Conservation (phyloP, 2,329 filamentous ascomycete genomes). For the Didymella keratinophila region DNA sequence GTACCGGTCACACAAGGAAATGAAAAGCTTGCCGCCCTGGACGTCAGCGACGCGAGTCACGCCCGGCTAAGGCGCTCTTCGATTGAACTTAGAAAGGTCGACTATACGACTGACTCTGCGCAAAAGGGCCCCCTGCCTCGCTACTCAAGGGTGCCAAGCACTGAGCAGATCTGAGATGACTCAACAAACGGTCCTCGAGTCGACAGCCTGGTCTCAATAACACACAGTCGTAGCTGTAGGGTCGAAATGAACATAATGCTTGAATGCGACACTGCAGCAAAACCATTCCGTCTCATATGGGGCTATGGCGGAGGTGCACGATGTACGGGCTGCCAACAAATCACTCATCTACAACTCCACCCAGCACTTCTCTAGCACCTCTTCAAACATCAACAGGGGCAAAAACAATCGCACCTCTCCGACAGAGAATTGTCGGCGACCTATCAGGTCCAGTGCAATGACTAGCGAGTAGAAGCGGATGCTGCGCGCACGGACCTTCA, state of each 20-base stretch:
- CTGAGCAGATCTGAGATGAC: neutral
- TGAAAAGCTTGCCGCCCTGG: slow-evolving; percentile 18
- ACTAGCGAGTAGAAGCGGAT: no score
- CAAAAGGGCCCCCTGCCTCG: neutral
- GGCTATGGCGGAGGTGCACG: no score
- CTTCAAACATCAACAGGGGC: neutral
- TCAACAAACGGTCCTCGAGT: no score
- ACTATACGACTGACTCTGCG: neutral
- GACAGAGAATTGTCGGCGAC: no score
- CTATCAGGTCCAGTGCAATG: no score
- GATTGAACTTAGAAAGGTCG: slow-evolving; percentile 1
- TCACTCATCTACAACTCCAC: no score
- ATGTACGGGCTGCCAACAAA: no score
- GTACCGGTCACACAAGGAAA: slow-evolving; percentile 25
- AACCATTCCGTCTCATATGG: neutral
- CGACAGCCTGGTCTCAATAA: no score
- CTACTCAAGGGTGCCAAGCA: slow-evolving; percentile 5
- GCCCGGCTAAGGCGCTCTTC: slow-evolving; percentile 1
- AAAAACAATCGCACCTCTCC: slow-evolving; percentile 19
- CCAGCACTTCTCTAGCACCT: no score
- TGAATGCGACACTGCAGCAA: neutral
- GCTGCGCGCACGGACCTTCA: no score
- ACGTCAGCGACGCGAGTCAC: slow-evolving; percentile 13
- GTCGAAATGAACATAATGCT: neutral
- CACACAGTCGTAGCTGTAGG: neutral